These are phyloP conservation scores for Mrakia hoshinonis DNA, from an alignment of 768 basidiomycete genomes.

Conservation along the genomic window DNA sequence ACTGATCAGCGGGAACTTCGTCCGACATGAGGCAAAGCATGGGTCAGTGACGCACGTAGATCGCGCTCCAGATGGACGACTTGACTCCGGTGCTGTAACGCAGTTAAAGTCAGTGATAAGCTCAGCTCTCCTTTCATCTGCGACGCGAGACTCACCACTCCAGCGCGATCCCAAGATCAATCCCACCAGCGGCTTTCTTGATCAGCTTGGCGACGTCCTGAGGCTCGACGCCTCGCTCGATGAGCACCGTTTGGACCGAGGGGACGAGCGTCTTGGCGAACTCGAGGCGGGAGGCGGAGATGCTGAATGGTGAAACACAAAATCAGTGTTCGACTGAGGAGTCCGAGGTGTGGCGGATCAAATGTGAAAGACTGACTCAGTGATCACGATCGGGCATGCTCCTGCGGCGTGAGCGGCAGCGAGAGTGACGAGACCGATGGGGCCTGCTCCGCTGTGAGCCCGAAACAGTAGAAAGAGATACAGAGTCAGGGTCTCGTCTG, in stretches of 20 bases:
- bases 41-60: conserved; percentile 38
- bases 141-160: conserved; percentile 41
- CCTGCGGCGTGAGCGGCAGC: conserved; percentile 43
- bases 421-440: conserved; percentile 44
- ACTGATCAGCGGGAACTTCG: too few relatives aligned
- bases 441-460: conserved; percentile 41
- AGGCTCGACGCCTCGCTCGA: conserved; percentile 35
- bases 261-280: conserved; percentile 43
- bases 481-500: not conserved
- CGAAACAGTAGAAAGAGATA: too few relatives aligned
- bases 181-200: conserved; percentile 37
- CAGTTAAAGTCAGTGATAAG: not conserved
- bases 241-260: conserved; percentile 39
- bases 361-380: conserved; percentile 34
- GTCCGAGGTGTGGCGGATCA: not conserved
- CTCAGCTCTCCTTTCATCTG: not conserved
- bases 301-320: conserved; percentile 17
- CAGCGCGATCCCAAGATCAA: conserved; percentile 37
- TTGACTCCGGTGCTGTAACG: conserved; percentile 44
- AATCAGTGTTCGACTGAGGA: not conserved
- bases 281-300: conserved; percentile 41
- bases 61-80: conserved; percentile 40
- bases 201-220: conserved; percentile 36
- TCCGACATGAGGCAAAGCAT: too few relatives aligned
- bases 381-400: conserved; percentile 44